Percentiles rank a stretch among this genome's conserved stretches.
phyloP scores from a whole-genome alignment of 1,284 basidiomycete genomes.

The Fomitiporia mediterranea region DNA sequence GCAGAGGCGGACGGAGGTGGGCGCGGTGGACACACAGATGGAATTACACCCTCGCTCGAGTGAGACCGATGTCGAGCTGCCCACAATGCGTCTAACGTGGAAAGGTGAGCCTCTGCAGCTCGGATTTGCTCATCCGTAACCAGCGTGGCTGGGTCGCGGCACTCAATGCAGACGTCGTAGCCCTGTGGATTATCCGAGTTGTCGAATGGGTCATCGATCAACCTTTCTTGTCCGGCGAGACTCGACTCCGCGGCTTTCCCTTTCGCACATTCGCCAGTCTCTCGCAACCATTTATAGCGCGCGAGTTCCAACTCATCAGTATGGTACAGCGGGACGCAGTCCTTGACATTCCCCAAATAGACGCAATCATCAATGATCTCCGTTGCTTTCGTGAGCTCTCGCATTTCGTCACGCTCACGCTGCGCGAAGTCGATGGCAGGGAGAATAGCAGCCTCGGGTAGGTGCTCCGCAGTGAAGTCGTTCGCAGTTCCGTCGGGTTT shows the following conservation, averaged over 20 bases:
- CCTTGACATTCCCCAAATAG: conserved; percentile 73
- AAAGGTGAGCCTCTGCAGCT: conserved; percentile 68
- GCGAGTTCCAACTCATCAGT: conserved; percentile 17
- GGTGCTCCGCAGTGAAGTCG: conserved; percentile 28
- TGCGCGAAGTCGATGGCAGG: conserved; percentile 62
- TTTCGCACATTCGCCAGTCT: conserved; percentile 1
- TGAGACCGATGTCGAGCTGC: conserved; percentile 28
- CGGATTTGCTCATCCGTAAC: conserved; percentile 56
- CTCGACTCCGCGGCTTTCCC: not conserved
- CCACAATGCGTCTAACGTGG: conserved; percentile 59
- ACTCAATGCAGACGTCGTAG: conserved; percentile 83
- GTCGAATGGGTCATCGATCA: conserved; percentile 46
- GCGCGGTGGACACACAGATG: conserved; percentile 35
- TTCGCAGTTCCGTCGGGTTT: conserved; percentile 33
- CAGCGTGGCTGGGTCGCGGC: conserved; percentile 72
- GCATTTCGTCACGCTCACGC: conserved; percentile 87
- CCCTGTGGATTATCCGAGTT: conserved; percentile 51
- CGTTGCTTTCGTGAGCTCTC: conserved; percentile 72
- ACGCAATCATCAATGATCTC: conserved; percentile 31
- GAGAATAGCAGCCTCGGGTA: conserved; percentile 39
- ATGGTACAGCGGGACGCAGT: conserved; percentile 52
- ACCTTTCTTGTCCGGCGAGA: not conserved
- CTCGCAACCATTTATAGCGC: not conserved
- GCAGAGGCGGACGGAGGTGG: conserved; percentile 66
- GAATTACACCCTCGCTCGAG: not conserved